Percentiles rank a stretch among this genome's conserved stretches.
These are phyloP conservation scores for Acmispon strigosus DNA, from an alignment of 306 rosid genomes.

Conservation along the genomic window DNA sequence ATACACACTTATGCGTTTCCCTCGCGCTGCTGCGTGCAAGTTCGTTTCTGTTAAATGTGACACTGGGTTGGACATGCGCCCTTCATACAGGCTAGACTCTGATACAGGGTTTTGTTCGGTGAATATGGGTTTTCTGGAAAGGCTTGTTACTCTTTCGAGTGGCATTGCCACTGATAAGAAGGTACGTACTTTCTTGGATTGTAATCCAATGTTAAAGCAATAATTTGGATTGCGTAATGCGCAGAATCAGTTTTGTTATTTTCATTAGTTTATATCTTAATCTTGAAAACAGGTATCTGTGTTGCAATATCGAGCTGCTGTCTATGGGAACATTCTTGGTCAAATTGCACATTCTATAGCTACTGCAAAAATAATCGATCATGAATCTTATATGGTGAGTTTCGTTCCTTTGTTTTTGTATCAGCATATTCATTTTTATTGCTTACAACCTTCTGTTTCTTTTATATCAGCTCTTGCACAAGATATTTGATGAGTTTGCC, in stretches of 20 bases:
- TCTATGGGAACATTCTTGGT: slow-evolving; percentile 52
- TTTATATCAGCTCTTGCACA: slow-evolving; percentile 56
- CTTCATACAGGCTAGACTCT: slow-evolving; percentile 37
- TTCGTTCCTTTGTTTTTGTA: background rate
- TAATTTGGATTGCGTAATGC: background rate
- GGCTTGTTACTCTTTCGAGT: slow-evolving; percentile 38
- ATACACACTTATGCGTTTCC: slow-evolving; percentile 70
- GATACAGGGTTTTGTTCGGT: slow-evolving; percentile 32
- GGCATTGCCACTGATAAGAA: slow-evolving; percentile 25
- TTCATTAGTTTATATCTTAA: slow-evolving; percentile 5
- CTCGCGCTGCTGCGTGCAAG: slow-evolving; percentile 42
- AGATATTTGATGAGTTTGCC: slow-evolving; percentile 56
- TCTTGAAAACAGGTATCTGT: slow-evolving; percentile 44
- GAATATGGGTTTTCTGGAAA: slow-evolving; percentile 46
- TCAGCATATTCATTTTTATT: slow-evolving; percentile 8
- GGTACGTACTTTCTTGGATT: slow-evolving; percentile 22
- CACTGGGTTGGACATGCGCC: slow-evolving; percentile 22
- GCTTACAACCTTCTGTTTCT: slow-evolving; percentile 15
- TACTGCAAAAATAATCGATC: slow-evolving; percentile 53
- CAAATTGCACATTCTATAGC: slow-evolving; percentile 56
- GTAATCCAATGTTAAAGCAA: background rate
- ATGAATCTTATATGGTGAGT: slow-evolving; percentile 55
- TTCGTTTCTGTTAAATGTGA: slow-evolving; percentile 34
- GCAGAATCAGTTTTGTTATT: background rate
- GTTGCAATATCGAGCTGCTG: slow-evolving; percentile 43